Percentiles rank a stretch among this genome's conserved stretches.
These are phyloP conservation scores for Cytidiella melzeri DNA, from an alignment of 768 basidiomycete species.

Conservation along the genomic window DNA sequence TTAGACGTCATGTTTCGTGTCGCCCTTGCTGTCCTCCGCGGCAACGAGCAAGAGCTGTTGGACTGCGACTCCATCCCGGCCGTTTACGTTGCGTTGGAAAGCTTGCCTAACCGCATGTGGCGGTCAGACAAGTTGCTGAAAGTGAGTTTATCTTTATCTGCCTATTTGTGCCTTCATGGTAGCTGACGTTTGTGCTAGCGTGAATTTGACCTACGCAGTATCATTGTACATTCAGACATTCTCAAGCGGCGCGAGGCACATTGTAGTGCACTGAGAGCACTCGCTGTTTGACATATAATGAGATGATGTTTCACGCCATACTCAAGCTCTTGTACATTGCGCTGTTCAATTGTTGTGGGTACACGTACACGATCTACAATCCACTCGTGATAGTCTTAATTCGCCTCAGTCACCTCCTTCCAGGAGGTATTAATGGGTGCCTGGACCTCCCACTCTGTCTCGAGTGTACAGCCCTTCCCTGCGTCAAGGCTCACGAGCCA, in stretches of 20 bases:
- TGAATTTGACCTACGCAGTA: slow-evolving; percentile 43
- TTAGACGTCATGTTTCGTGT: slow-evolving; percentile 88
- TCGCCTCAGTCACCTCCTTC: slow-evolving; percentile 14
- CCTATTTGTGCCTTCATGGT: background rate
- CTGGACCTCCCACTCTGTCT: slow-evolving; percentile 49
- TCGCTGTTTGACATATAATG: background rate
- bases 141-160: slow-evolving; percentile 38
- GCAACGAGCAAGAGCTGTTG: slow-evolving; percentile 78
- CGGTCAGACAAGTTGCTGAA: slow-evolving; percentile 85
- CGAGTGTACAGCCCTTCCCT: slow-evolving; percentile 36
- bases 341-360: too few species aligned
- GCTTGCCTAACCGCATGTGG: slow-evolving; percentile 90
- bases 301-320: too few species aligned
- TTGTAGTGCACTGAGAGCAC: slow-evolving; percentile 25
- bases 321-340: too few species aligned
- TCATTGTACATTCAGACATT: slow-evolving; percentile 50
- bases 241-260: slow-evolving; percentile 48
- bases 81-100: slow-evolving; percentile 85
- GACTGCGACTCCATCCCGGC: slow-evolving; percentile 81
- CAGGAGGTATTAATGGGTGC: slow-evolving; percentile 29
- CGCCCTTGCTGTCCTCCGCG: slow-evolving; percentile 79
- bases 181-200: slow-evolving; percentile 8
- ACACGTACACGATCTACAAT: background rate
- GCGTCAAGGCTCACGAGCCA: slow-evolving; percentile 42
- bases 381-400: background rate